Evolutionary conservation across 2,329 filamentous ascomycete species (phyloP).

Genomic region (Fusarium foetens): DNA sequence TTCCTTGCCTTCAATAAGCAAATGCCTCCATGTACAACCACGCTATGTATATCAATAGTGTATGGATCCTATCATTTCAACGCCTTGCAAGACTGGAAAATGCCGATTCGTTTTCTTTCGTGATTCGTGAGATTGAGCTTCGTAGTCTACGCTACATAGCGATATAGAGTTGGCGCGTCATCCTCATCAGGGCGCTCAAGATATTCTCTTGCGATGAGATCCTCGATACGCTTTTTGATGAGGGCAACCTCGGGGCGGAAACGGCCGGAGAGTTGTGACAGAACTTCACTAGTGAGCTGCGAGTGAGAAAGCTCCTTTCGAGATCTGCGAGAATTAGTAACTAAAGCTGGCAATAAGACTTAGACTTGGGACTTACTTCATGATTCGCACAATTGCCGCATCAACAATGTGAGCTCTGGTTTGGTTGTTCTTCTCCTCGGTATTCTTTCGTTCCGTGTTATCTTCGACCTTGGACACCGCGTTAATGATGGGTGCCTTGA

Average conservation of each 20-base stretch:
- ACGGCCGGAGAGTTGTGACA: conserved; percentile 72
- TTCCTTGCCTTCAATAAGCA: conserved; percentile 7
- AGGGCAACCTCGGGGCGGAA: conserved; percentile 81
- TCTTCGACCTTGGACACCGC: conserved; percentile 87
- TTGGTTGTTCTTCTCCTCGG: conserved; percentile 80
- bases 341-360: not conserved
- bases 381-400: conserved; percentile 81
- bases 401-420: conserved; percentile 77
- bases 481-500: conserved; percentile 88
- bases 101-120: conserved; percentile 30
- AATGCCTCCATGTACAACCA: conserved; percentile 13
- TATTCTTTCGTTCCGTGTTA: conserved; percentile 72
- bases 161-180: conserved; percentile 71
- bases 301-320: conserved; percentile 77
- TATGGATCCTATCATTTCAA: conserved; percentile 29
- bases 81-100: conserved; percentile 37
- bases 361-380: conserved; percentile 73
- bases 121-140: conserved; percentile 36
- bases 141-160: conserved; percentile 71
- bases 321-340: conserved; percentile 61
- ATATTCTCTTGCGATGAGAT: conserved; percentile 80
- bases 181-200: conserved; percentile 76
- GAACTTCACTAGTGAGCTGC: conserved; percentile 76
- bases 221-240: conserved; percentile 85
- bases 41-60: conserved; percentile 31